Conservation (phyloP, 441 rosid species). For the Lepidium campestre region DNA sequence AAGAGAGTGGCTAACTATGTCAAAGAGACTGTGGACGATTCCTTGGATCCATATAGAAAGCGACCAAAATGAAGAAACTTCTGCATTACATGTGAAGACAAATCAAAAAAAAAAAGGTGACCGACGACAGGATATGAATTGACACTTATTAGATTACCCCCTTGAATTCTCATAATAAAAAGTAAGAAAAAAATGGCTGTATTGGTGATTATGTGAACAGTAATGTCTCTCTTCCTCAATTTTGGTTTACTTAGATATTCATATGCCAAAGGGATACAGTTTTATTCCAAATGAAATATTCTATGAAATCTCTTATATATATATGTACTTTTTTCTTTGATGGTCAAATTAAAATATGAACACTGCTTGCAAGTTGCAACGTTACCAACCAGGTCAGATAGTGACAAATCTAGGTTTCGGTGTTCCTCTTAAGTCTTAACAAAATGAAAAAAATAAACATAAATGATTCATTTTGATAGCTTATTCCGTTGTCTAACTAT, state of each 20-base stretch:
- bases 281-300: neutral
- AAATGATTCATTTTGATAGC: too few species aligned
- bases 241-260: slow-evolving; percentile 7
- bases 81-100: neutral
- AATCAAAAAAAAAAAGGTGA: neutral
- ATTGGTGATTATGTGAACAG: neutral
- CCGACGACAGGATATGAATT: neutral
- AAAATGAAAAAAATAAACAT: too few species aligned
- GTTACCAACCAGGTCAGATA: neutral
- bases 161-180: neutral
- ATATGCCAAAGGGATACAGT: neutral
- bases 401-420: neutral
- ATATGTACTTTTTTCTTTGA: neutral
- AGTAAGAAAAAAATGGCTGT: neutral
- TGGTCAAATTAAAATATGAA: neutral
- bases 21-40: slow-evolving; percentile 59
- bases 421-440: too few species aligned
- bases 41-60: slow-evolving; percentile 53
- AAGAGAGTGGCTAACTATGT: slow-evolving; percentile 59
- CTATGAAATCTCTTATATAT: neutral
- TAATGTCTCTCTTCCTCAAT: neutral
- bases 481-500: too few species aligned
- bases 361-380: neutral
- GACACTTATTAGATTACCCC: slow-evolving; percentile 4
- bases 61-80: slow-evolving; percentile 47